A percentile compares a stretch with the other conserved stretches of the same genome.
phyloP scores from a whole-genome alignment of 1,139 yeast species.

The Hemisphaericaspora lyxosophila region DNA sequence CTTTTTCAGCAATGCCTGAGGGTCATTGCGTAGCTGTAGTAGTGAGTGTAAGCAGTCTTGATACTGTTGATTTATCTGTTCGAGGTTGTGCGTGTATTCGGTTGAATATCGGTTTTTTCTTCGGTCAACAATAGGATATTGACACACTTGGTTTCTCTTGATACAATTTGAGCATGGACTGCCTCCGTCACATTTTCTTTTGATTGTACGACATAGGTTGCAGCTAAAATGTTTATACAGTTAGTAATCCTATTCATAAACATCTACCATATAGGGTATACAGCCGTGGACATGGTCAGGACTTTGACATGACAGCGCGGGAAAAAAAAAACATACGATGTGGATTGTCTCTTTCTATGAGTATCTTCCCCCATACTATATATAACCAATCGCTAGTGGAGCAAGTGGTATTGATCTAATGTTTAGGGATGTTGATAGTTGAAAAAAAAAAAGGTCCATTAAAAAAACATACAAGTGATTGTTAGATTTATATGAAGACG shows the following conservation, averaged over 20 bases:
- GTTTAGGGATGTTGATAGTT: too few relatives aligned
- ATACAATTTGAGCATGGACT: slow-evolving; percentile 18
- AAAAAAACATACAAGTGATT: too few relatives aligned
- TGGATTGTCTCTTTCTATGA: slow-evolving; percentile 7
- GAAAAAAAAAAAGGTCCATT: too few relatives aligned
- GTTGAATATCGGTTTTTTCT: slow-evolving; percentile 12
- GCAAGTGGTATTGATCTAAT: background rate
- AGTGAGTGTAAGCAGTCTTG: slow-evolving; percentile 6
- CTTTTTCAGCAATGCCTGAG: background rate
- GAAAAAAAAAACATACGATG: slow-evolving; percentile 3
- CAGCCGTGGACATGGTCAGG: too few relatives aligned
- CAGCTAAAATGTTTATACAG: slow-evolving; percentile 8
- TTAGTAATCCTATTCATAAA: too few relatives aligned
- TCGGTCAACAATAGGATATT: slow-evolving; percentile 11
- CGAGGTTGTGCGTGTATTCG: slow-evolving; percentile 11
- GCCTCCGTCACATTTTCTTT: slow-evolving; percentile 18
- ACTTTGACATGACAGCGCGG: background rate
- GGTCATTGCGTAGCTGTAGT: slow-evolving; percentile 6
- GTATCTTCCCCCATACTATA: slow-evolving; percentile 4
- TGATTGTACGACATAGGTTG: slow-evolving; percentile 17
- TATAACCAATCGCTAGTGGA: too few relatives aligned
- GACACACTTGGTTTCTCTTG: slow-evolving; percentile 12
- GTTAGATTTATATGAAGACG: too few relatives aligned
- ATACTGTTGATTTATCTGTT: slow-evolving; percentile 6
- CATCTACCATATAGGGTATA: too few relatives aligned